Evolutionary conservation across 495 filamentous ascomycete genomes (phyloP), one percentile per base, ranked within the genome.

Genomic region (Aspergillus ostianus): DNA sequence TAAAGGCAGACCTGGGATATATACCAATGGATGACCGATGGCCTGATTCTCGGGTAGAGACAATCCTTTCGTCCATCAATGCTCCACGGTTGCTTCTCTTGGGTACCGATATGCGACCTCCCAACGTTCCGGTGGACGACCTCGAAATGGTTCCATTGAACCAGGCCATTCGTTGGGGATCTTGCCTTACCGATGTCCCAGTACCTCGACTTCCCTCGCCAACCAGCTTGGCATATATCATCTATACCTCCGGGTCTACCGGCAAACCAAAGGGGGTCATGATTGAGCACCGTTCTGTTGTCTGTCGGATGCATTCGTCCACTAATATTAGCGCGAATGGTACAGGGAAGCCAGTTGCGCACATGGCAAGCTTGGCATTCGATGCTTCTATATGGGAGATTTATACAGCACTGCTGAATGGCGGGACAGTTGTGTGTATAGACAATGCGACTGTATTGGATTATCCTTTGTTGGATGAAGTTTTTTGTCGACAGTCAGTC

Each of bases 201-300:
- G 23, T 26, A 51, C 13, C 49, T 13, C 49, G 20, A 27, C 49
- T 20, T 17, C 49, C 49, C 7, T 51, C 49, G 19, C 49, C 49
- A 21, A 47, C 9, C 20, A 56, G 53, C 21, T 19, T 56, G 36
- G 53, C 53, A 47, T 57, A 44, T 32, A 48, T 51, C 26, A 23
- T 57, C 1, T 57, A 51, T n/a, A 57, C 55, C 3, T 57, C 55
- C 7, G 55, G 55, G 10, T 51, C 47, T 2, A 57, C 55, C 4
- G 55, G 55, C 18, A 26, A 36, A 15, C 55, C 55, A 21, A 57
- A 57, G 21, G 55, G 55, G 0, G 55, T 57, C 6, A 44, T 57
- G 47, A 51, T 57, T 18, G 53, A 56, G 4, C 46, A 57, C 29
- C 47, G 26, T 18, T 23, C 47, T 20, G 29, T 57, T 51, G 47